Evolutionary conservation across 495 filamentous ascomycete species (phyloP), one percentile per base, ranked within the genome.

Genomic region (Paragyromitra xinjiangensis): DNA sequence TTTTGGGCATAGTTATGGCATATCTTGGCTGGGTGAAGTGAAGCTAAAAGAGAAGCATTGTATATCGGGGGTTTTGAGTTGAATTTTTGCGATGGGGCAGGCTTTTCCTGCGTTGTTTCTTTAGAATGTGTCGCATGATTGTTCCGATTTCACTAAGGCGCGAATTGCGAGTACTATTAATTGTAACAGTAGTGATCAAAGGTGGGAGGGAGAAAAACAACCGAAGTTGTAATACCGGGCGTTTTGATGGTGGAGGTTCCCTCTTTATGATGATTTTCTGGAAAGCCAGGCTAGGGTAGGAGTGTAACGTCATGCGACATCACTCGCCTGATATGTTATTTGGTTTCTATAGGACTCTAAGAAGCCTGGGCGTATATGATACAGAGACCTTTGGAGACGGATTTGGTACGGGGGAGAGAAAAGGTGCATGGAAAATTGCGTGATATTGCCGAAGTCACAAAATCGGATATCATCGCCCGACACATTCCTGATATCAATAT

Each of bases 1-100:
- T 39, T 40, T 42, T 63, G 9, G 29, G 39, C 59, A 39, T 63
- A 24, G 8, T 42, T 63, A 22, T 63, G 19, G 59, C 37, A 63
- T 63, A 39, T 44, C 5, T n/a, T 39, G 11, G 26, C 19, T 59
- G 26, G 24, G 12, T 14, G 59, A 40, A 19, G 14, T 42, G 59
- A 16, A 40, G 39, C 42, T 40, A 39, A 42, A 44, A 39, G 16
- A 63, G 26, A 6, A 39, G 59, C n/a, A 12, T 42, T 63, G 59
- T 16, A 63, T 44, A 22, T n/a, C 42, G 59, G 59, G 56, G 56
- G 14, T 8, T 12, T 26, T 26, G 8, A 29, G 11, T 19, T 37
- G 12, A 19, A 61, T n/a, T n/a, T 2, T 56, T 56, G 24, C 19
- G 53, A 56, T 29, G 7, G 26, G 26, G 16, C 16, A 5, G 4